phyloP scores from a whole-genome alignment of 345 rosid species.

The Raphanus sativus region DNA sequence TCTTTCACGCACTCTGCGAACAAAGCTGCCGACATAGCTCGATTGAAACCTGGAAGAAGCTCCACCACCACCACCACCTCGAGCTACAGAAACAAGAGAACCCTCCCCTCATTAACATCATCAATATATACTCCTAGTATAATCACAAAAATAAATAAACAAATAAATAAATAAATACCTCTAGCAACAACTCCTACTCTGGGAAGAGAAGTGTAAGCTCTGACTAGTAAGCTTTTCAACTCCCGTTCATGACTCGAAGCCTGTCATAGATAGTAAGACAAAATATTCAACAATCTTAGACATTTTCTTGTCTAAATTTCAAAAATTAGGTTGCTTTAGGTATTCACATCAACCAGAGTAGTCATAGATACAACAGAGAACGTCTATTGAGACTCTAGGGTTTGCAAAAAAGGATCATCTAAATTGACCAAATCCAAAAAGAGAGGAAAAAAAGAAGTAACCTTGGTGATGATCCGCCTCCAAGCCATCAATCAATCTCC shows the following conservation, averaged over 20 bases:
- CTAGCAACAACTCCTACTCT: slow-evolving; percentile 39
- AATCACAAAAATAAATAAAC: neutral
- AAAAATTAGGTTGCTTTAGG: neutral
- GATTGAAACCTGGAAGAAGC: slow-evolving; percentile 52
- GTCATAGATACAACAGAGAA: neutral
- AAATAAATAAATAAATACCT: slow-evolving; percentile 36
- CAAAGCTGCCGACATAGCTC: slow-evolving; percentile 70
- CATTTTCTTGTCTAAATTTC: neutral
- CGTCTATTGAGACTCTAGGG: slow-evolving; percentile 11
- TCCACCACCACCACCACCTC: slow-evolving; percentile 15
- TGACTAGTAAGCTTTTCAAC: slow-evolving; percentile 44
- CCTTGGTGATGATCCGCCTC: slow-evolving; percentile 85
- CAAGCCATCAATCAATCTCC: slow-evolving; percentile 63
- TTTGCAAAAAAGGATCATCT: neutral
- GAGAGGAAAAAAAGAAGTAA: slow-evolving; percentile 20
- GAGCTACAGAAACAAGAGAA: slow-evolving; percentile 3
- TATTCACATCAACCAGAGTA: neutral
- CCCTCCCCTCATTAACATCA: neutral
- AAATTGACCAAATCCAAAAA: neutral
- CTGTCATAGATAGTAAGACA: slow-evolving; percentile 35
- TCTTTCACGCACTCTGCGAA: slow-evolving; percentile 73
- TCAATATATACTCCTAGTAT: slow-evolving; percentile 6
- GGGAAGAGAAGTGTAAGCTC: slow-evolving; percentile 45
- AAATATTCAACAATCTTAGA: neutral
- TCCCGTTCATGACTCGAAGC: slow-evolving; percentile 54